Conservation (phyloP, 2,329 filamentous ascomycete species). For the Hymenotorrendiella dingleyae region DNA sequence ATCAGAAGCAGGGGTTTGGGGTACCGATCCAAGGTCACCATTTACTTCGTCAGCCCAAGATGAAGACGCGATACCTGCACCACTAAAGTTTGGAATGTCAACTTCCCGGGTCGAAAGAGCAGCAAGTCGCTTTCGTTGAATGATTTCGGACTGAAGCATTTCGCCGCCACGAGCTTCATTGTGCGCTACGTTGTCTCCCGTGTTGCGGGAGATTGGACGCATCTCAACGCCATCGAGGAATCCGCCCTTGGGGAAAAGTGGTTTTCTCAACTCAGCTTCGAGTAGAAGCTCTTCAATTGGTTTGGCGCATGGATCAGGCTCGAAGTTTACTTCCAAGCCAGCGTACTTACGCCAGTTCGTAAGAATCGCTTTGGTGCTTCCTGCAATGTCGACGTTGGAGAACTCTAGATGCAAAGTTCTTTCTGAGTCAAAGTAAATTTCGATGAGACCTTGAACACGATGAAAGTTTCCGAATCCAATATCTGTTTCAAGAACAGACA, state of each 20-base stretch:
- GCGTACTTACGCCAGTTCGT: slow-evolving; percentile 9
- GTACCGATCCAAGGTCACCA: slow-evolving; percentile 6
- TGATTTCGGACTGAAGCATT: not conserved
- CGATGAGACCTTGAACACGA: slow-evolving; percentile 11
- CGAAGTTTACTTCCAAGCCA: slow-evolving; percentile 12
- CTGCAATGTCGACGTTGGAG: slow-evolving; percentile 15
- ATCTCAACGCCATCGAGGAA: not conserved
- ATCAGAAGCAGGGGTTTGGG: not conserved
- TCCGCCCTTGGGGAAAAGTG: slow-evolving; percentile 6
- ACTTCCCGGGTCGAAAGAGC: slow-evolving; percentile 14
- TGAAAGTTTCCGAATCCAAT: slow-evolving; percentile 7
- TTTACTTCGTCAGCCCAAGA: slow-evolving; percentile 24
- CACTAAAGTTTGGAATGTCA: slow-evolving; percentile 16
- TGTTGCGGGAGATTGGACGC: not conserved
- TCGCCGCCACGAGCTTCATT: not conserved
- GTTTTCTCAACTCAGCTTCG: slow-evolving; percentile 3
- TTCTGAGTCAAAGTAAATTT: slow-evolving; percentile 19
- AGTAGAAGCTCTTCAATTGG: slow-evolving; percentile 17
- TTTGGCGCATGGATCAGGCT: slow-evolving; percentile 22
- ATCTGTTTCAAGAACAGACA: slow-evolving; percentile 8
- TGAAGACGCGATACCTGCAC: slow-evolving; percentile 6
- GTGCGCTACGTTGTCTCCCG: not conserved
- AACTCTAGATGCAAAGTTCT: slow-evolving; percentile 23
- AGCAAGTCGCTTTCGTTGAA: slow-evolving; percentile 10
- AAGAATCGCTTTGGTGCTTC: slow-evolving; percentile 15